These are phyloP conservation scores for Effrenium voratum DNA, from an alignment of 73 alveolate genomes.

Conservation along the genomic window DNA sequence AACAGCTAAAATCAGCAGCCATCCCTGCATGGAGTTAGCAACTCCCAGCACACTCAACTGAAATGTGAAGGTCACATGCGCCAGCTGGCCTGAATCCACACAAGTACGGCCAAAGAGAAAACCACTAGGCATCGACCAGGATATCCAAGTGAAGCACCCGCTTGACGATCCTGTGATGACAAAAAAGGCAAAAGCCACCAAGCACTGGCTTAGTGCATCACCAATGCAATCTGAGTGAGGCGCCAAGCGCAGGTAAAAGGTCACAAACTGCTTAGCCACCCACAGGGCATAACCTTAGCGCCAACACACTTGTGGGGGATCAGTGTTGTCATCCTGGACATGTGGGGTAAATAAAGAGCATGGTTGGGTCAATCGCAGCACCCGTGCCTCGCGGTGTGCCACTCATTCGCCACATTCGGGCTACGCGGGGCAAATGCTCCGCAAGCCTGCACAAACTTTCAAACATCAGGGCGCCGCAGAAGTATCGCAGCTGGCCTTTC, in stretches of 20 bases:
- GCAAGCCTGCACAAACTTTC: constrained; percentile 12
- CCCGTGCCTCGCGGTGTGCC: constrained; percentile 52
- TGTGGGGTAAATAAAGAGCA: too few relatives aligned
- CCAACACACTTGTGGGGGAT: background rate
- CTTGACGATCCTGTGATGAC: constrained; percentile 40
- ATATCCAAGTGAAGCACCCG: constrained; percentile 4
- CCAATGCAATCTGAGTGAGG: background rate
- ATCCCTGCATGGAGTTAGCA: background rate
- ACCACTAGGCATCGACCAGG: constrained; percentile 65
- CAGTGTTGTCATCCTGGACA: too few relatives aligned
- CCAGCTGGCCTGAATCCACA: constrained; percentile 51
- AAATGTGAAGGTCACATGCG: too few relatives aligned
- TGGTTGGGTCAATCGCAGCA: background rate
- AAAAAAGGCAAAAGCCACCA: background rate
- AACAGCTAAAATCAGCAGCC: background rate
- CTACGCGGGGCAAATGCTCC: constrained; percentile 70
- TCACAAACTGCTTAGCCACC: constrained; percentile 61
- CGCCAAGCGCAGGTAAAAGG: constrained; percentile 43
- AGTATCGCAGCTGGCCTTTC: constrained; percentile 32
- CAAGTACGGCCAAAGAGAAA: background rate
- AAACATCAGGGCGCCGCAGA: background rate
- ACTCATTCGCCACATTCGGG: constrained; percentile 90
- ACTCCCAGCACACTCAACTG: background rate
- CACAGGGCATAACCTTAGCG: constrained; percentile 53
- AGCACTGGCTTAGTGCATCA: background rate